A percentile compares a stretch with the other conserved stretches of the same genome.
Conservation (phyloP, 2,329 filamentous ascomycete genomes). For the Seiridium cupressi region DNA sequence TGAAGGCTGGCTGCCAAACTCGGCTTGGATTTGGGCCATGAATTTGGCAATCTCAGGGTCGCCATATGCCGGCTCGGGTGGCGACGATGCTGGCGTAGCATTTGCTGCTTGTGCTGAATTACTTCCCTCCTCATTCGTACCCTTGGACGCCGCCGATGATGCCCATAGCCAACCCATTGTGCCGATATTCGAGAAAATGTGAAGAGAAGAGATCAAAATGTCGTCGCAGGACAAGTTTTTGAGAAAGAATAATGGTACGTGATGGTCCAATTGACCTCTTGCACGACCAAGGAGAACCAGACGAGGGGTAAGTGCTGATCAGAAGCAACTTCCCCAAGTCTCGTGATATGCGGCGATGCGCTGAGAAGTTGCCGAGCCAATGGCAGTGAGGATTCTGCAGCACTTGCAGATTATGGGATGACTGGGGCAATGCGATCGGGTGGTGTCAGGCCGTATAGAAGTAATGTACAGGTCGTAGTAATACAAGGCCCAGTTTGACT, state of each 20-base stretch:
- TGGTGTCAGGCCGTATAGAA: no score
- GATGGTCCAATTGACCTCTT: background rate
- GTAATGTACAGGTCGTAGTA: background rate
- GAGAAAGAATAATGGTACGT: background rate
- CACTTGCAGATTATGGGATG: background rate
- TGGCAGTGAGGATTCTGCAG: background rate
- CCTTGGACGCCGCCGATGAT: conserved; percentile 21
- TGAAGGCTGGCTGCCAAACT: conserved; percentile 18
- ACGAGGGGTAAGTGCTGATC: conserved; percentile 2
- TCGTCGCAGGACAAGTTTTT: no score
- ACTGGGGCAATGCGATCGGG: no score
- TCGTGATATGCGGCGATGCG: conserved; percentile 6
- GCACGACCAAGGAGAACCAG: background rate
- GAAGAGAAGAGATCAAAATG: no score
- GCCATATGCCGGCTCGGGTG: conserved; percentile 20
- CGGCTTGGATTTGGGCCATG: conserved; percentile 35
- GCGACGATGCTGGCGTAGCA: conserved; percentile 8
- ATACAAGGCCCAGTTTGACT: background rate
- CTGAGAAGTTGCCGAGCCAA: background rate
- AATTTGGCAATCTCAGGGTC: conserved; percentile 57
- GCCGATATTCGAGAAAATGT: background rate
- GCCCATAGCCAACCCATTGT: conserved; percentile 65
- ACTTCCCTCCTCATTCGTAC: conserved; percentile 11
- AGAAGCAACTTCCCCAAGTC: conserved; percentile 1
- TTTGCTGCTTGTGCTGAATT: conserved; percentile 6